Evolutionary conservation across 768 basidiomycete genomes (phyloP).

Genomic region (Boletus eberwhitei): DNA sequence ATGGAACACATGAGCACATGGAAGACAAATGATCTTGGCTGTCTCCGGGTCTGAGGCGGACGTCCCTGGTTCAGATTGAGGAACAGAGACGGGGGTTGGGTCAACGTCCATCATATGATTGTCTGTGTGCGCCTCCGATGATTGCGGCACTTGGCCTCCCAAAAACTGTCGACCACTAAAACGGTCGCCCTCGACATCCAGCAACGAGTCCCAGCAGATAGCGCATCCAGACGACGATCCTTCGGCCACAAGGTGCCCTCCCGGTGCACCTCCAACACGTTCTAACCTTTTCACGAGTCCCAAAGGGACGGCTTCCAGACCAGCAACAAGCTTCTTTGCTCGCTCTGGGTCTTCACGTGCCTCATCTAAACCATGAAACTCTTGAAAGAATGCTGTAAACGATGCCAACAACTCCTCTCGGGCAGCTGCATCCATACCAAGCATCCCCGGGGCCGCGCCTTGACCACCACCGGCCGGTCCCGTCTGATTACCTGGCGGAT

Average conservation of each 20-base stretch:
- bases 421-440: conserved; percentile 18
- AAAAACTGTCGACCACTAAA: conserved; percentile 16
- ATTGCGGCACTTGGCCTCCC: conserved; percentile 3
- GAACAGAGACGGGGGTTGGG: not conserved
- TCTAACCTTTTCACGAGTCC: conserved; percentile 67
- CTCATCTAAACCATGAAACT: conserved; percentile 30
- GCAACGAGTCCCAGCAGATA: conserved; percentile 70
- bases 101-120: conserved; percentile 22
- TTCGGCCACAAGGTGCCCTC: conserved; percentile 35
- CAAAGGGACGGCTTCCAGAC: conserved; percentile 61
- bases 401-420: conserved; percentile 25
- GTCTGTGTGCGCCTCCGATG: conserved; percentile 5
- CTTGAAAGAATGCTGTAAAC: conserved; percentile 29
- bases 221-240: conserved; percentile 50
- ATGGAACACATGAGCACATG: conserved; percentile 82
- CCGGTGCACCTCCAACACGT: conserved; percentile 39
- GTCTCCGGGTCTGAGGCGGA: conserved; percentile 16
- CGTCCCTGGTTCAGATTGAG: conserved; percentile 8
- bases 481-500: conserved; percentile 7
- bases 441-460: conserved; percentile 3
- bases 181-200: conserved; percentile 44
- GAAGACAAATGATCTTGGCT: conserved; percentile 60
- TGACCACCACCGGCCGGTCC: conserved; percentile 5
- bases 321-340: conserved; percentile 59
- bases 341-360: conserved; percentile 62